Conservation (phyloP, 2,329 filamentous ascomycete species). For the Cordyceps farinosa region DNA sequence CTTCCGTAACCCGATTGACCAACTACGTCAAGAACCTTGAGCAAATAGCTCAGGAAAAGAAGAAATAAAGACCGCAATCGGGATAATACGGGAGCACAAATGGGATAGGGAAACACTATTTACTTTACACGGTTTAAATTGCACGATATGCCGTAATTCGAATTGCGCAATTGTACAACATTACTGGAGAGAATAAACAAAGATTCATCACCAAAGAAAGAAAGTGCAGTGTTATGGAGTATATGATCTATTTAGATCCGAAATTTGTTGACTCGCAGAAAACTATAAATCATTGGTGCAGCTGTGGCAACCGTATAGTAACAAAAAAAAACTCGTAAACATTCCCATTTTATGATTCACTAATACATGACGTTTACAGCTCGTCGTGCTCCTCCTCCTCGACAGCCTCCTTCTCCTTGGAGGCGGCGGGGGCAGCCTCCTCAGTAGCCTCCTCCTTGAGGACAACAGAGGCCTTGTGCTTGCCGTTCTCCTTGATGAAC, state of each 20-base stretch:
- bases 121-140: neutral
- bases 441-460: conserved; percentile 51
- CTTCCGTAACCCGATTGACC: conserved; percentile 80
- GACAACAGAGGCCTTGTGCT: conserved; percentile 71
- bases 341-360: conserved; percentile 21
- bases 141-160: neutral
- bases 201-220: neutral
- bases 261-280: conserved; percentile 14
- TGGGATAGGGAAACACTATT: neutral
- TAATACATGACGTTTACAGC: conserved; percentile 55
- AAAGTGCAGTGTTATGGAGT: neutral
- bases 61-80: conserved; percentile 48
- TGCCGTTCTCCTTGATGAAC: conserved; percentile 95
- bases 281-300: conserved; percentile 14
- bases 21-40: conserved; percentile 79
- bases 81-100: neutral
- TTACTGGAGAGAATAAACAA: neutral
- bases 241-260: conserved; percentile 17
- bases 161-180: conserved; percentile 6
- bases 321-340: conserved; percentile 27
- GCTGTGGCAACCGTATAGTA: conserved; percentile 8
- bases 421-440: conserved; percentile 52
- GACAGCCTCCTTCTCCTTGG: conserved; percentile 47
- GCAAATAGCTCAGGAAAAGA: conserved; percentile 72
- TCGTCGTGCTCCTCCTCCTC: conserved; percentile 62